phyloP scores from a whole-genome alignment of 345 rosid genomes.

The Citrus hindsii region DNA sequence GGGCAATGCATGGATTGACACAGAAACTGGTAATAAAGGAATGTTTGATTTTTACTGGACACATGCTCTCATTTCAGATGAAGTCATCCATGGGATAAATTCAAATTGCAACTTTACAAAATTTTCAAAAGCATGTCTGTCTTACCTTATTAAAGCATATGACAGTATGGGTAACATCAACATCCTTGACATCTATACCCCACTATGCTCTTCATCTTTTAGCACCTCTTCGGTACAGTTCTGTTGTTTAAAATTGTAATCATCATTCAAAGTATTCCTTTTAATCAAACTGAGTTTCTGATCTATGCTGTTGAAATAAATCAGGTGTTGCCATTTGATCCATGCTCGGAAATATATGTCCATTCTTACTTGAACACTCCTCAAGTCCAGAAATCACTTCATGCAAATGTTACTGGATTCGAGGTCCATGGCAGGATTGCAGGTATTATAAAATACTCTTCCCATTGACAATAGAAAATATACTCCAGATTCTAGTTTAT shows the following conservation, averaged over 20 bases:
- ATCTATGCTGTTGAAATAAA: neutral
- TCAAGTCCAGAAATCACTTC: conserved; percentile 10
- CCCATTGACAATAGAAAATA: neutral
- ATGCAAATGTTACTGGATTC: conserved; percentile 17
- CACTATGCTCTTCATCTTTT: too few relatives aligned
- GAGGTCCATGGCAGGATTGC: conserved; percentile 16
- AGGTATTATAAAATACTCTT: neutral
- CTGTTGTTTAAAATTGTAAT: neutral
- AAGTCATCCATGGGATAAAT: neutral
- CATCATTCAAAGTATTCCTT: neutral
- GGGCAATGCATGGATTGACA: conserved; percentile 10
- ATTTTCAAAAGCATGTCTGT: neutral
- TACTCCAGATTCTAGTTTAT: neutral
- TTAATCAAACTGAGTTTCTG: neutral
- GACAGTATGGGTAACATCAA: neutral
- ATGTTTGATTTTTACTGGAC: neutral
- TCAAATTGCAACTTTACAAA: neutral
- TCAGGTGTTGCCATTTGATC: neutral
- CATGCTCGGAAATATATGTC: neutral
- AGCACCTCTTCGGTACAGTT: too few relatives aligned
- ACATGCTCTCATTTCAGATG: conserved; percentile 8
- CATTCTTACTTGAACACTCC: neutral
- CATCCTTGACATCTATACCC: neutral
- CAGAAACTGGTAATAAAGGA: conserved; percentile 5
- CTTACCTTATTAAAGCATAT: neutral